Evolutionary conservation across 2,329 filamentous ascomycete species (phyloP).

Genomic region (Amesomyces nigricolor): DNA sequence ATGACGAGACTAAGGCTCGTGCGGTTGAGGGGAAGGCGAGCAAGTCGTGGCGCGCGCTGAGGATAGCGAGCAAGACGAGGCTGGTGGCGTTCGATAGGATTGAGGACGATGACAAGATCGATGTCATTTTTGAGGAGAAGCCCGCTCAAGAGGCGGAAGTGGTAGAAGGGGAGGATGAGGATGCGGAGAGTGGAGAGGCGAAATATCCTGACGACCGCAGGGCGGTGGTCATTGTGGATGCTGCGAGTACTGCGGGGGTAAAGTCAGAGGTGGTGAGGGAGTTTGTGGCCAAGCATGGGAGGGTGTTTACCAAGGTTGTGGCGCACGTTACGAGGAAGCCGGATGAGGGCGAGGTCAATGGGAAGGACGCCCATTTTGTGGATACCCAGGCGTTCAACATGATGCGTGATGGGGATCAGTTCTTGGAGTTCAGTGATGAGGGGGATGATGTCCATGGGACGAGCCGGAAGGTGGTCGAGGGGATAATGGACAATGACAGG

Average conservation of each 20-base stretch:
- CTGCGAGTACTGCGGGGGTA: slow-evolving; percentile 42
- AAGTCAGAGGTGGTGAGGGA: slow-evolving; percentile 59
- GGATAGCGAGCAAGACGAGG: slow-evolving; percentile 68
- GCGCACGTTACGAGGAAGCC: slow-evolving; percentile 50
- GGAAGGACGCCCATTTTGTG: slow-evolving; percentile 52
- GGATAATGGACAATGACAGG: slow-evolving; percentile 49
- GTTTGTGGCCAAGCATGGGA: slow-evolving; percentile 58
- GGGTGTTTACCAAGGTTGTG: slow-evolving; percentile 56
- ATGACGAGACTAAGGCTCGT: slow-evolving; percentile 49
- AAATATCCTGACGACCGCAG: slow-evolving; percentile 43
- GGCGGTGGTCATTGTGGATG: slow-evolving; percentile 63
- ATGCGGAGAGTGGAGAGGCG: slow-evolving; percentile 19
- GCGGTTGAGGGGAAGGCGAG: slow-evolving; percentile 71
- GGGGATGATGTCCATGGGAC: slow-evolving; percentile 51
- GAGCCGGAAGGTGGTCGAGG: slow-evolving; percentile 47
- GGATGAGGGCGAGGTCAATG: slow-evolving; percentile 46
- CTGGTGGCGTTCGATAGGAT: slow-evolving; percentile 80
- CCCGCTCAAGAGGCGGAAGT: slow-evolving; percentile 34
- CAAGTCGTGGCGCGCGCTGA: slow-evolving; percentile 84
- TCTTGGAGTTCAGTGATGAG: slow-evolving; percentile 51
- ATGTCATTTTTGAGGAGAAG: slow-evolving; percentile 46
- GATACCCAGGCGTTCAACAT: slow-evolving; percentile 49
- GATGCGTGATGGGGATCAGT: slow-evolving; percentile 54
- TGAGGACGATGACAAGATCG: slow-evolving; percentile 70
- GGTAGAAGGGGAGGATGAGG: slow-evolving; percentile 24